phyloP scores from a whole-genome alignment of 495 filamentous ascomycete genomes.

The Penicillium fimorum region DNA sequence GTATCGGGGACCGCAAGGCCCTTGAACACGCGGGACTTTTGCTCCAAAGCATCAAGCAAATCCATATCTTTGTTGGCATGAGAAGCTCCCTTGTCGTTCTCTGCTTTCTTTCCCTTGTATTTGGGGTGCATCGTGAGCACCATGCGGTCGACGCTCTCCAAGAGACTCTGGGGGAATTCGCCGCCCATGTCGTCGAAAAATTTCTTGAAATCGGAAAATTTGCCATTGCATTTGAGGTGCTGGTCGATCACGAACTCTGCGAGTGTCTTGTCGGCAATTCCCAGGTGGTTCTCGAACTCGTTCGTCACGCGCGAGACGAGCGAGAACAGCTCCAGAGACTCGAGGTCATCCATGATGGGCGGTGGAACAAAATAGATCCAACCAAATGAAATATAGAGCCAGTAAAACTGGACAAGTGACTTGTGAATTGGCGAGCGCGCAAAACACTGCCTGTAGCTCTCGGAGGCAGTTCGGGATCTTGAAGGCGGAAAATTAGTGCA shows the following conservation, averaged over 20 bases:
- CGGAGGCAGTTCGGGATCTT: conserved; percentile 18
- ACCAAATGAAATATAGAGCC: conserved; percentile 1
- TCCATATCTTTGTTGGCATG: conserved; percentile 34
- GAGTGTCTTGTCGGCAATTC: conserved; percentile 88
- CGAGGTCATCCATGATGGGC: conserved; percentile 77
- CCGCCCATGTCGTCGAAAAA: conserved; percentile 71
- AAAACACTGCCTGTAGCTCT: conserved; percentile 19
- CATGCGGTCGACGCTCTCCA: conserved; percentile 87
- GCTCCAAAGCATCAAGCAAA: conserved; percentile 49
- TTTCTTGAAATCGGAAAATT: conserved; percentile 66
- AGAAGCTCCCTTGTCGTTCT: conserved; percentile 19
- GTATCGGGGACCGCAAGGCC: conserved; percentile 87
- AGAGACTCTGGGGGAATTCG: conserved; percentile 84
- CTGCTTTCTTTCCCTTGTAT: conserved; percentile 55
- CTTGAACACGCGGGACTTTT: conserved; percentile 78
- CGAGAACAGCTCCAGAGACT: conserved; percentile 85
- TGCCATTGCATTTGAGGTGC: conserved; percentile 66
- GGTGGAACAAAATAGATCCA: conserved; percentile 7
- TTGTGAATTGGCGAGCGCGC: conserved; percentile 18
- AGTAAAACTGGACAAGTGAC: conserved; percentile 3
- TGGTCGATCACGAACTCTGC: conserved; percentile 94
- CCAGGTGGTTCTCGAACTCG: conserved; percentile 91
- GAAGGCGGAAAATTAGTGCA: conserved; percentile 46
- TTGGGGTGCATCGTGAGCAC: conserved; percentile 89
- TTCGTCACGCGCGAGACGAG: conserved; percentile 93